phyloP scores from a whole-genome alignment of 371 early-diverging fungal species.

The Mycotypha africana region DNA sequence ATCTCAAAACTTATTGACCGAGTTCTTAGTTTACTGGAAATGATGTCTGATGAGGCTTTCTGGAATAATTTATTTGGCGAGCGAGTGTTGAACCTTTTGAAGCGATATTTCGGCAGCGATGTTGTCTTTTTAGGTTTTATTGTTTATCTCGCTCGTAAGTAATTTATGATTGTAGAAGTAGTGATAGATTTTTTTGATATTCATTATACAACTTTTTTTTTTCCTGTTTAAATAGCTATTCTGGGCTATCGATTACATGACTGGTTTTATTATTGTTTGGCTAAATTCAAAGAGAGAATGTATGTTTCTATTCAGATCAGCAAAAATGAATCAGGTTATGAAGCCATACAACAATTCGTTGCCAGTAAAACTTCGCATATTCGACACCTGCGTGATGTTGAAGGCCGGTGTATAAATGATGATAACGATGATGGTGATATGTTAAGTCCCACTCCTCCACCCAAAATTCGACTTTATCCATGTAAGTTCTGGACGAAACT shows the following conservation, averaged over 20 bases:
- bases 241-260: conserved; percentile 6
- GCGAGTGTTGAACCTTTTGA: conserved; percentile 13
- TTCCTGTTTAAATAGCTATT: conserved; percentile 10
- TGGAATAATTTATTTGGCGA: conserved; percentile 22
- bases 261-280: neutral
- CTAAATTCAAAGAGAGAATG: conserved; percentile 5
- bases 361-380: conserved; percentile 2
- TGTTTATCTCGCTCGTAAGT: conserved; percentile 27
- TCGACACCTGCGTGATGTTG: conserved; percentile 6
- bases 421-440: conserved; percentile 5
- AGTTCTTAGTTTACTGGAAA: conserved; percentile 12
- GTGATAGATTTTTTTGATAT: too few species aligned
- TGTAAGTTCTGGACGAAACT: conserved; percentile 12
- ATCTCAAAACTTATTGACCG: conserved; percentile 3
- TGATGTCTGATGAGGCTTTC: conserved; percentile 20
- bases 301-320: conserved; percentile 16
- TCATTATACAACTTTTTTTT: too few species aligned
- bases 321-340: conserved; percentile 13
- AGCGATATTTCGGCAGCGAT: conserved; percentile 24
- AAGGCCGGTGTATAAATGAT: conserved; percentile 14
- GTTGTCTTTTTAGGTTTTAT: conserved; percentile 26
- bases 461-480: conserved; percentile 23
- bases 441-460: conserved; percentile 10
- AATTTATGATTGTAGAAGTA: too few species aligned
- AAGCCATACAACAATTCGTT: conserved; percentile 16